A percentile compares a stretch with the other conserved stretches of the same genome.
Evolutionary conservation across 2,329 filamentous ascomycete species (phyloP).

Genomic region (Hypoxylon sp.): DNA sequence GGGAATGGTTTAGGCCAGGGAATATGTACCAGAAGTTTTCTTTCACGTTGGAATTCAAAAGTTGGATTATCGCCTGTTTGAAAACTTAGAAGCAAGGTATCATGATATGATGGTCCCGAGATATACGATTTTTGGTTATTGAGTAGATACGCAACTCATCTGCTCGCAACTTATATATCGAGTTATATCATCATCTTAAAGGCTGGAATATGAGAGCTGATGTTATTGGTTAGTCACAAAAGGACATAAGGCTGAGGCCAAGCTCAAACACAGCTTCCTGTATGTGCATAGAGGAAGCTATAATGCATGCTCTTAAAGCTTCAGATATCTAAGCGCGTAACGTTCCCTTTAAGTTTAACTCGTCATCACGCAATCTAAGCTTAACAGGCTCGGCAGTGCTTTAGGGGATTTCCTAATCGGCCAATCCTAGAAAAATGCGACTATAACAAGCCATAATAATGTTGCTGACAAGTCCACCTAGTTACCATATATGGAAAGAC

Average conservation of each 20-base stretch:
- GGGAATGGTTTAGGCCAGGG: background rate
- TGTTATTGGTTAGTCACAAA: background rate
- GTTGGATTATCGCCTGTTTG: background rate
- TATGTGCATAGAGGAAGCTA: slow-evolving; percentile 10
- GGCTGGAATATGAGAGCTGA: background rate
- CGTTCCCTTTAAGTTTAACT: slow-evolving; percentile 39
- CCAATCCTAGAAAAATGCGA: slow-evolving; percentile 31
- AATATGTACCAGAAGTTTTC: background rate
- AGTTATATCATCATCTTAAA: background rate
- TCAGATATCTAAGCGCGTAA: slow-evolving; percentile 36
- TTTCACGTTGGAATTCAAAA: background rate
- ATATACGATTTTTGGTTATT: background rate
- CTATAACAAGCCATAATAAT: slow-evolving; percentile 31
- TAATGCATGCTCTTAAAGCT: slow-evolving; percentile 9
- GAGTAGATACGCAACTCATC: background rate
- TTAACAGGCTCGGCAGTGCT: slow-evolving; percentile 24
- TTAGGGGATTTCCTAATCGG: slow-evolving; percentile 23
- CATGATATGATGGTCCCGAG: background rate
- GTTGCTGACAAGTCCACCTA: slow-evolving; percentile 17
- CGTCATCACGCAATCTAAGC: slow-evolving; percentile 39
- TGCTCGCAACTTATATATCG: background rate
- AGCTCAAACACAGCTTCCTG: slow-evolving; percentile 5
- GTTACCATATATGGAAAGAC: slow-evolving; percentile 33
- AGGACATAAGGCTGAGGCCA: slow-evolving; percentile 25
- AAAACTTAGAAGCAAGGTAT: background rate